Conservation (phyloP, 1,139 yeast species). For the Candida sojae region DNA sequence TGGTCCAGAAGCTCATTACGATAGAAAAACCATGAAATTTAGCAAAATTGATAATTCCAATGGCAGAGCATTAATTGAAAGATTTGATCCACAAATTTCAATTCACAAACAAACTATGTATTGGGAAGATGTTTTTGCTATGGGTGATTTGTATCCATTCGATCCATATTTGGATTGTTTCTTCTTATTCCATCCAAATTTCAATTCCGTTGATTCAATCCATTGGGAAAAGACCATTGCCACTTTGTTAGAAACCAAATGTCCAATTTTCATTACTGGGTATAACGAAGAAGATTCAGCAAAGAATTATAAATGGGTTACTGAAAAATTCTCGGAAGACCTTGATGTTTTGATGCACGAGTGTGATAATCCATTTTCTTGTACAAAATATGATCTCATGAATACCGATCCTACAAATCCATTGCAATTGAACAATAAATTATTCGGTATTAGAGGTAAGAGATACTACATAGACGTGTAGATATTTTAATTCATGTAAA, state of each 20-base stretch:
- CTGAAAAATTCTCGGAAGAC: constrained; percentile 62
- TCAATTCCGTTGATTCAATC: constrained; percentile 79
- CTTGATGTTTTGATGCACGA: constrained; percentile 81
- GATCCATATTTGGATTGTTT: constrained; percentile 94
- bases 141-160: constrained; percentile 94
- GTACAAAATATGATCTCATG: constrained; percentile 92
- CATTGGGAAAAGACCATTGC: constrained; percentile 84
- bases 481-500: constrained; percentile 1
- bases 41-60: constrained; percentile 40
- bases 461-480: constrained; percentile 49
- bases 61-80: constrained; percentile 65
- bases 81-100: constrained; percentile 74
- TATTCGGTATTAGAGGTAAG: constrained; percentile 94
- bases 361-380: constrained; percentile 70
- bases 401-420: constrained; percentile 91
- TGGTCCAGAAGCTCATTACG: constrained; percentile 90
- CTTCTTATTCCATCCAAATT: constrained; percentile 94
- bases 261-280: constrained; percentile 89
- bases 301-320: constrained; percentile 74
- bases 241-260: constrained; percentile 87
- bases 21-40: constrained; percentile 47
- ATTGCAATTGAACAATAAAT: constrained; percentile 84
- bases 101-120: constrained; percentile 85
- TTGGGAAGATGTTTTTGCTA: constrained; percentile 87
- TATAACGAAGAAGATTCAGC: constrained; percentile 73